Conservation (phyloP, 768 basidiomycete genomes). For the Suillus paluster region DNA sequence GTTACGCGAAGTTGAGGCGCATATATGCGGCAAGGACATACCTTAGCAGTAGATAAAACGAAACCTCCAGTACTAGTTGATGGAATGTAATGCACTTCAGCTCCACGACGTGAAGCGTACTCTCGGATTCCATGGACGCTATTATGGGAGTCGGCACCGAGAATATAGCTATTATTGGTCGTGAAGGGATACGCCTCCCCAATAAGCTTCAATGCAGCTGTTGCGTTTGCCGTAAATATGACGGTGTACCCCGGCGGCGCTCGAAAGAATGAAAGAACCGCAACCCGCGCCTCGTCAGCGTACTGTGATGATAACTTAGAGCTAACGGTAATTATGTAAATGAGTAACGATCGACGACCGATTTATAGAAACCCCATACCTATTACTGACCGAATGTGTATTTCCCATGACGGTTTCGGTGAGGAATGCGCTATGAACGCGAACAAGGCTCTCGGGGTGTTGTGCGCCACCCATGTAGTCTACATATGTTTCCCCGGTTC, state of each 20-base stretch:
- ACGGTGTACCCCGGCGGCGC: constrained; percentile 80
- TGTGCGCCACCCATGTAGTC: constrained; percentile 88
- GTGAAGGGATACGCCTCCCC: constrained; percentile 81
- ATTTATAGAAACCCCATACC: constrained; percentile 45
- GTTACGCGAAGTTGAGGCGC: constrained; percentile 13
- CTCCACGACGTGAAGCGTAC: constrained; percentile 62
- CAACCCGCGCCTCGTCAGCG: constrained; percentile 69
- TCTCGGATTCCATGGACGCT: constrained; percentile 83
- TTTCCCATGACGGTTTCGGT: constrained; percentile 73
- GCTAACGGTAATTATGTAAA: constrained; percentile 40
- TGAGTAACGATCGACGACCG: neutral
- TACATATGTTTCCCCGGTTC: constrained; percentile 73
- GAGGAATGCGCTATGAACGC: constrained; percentile 71
- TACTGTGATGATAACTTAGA: constrained; percentile 70
- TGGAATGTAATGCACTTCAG: constrained; percentile 64
- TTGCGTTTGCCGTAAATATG: constrained; percentile 82
- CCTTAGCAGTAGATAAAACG: constrained; percentile 61
- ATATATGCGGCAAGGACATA: constrained; percentile 36
- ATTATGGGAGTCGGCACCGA: constrained; percentile 82
- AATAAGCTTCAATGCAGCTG: constrained; percentile 78
- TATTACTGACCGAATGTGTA: constrained; percentile 83
- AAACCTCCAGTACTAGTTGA: constrained; percentile 70
- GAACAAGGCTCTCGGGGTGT: constrained; percentile 78
- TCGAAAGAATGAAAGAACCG: constrained; percentile 77
- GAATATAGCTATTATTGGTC: constrained; percentile 60